Percentiles rank a stretch among this genome's conserved stretches.
Conservation (phyloP, 2,329 filamentous ascomycete genomes). For the Cadophora sp. region DNA sequence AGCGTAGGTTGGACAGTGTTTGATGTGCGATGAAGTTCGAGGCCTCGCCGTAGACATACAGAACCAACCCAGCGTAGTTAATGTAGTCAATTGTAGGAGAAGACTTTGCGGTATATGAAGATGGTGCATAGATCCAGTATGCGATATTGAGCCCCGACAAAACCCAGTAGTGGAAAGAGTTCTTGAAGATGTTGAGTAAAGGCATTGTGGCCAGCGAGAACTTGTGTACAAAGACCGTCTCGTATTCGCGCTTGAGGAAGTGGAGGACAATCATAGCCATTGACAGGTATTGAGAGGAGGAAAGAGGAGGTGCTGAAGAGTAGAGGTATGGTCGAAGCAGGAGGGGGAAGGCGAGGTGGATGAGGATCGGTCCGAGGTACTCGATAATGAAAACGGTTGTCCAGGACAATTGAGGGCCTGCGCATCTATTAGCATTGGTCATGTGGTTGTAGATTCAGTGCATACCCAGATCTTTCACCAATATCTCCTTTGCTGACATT, state of each 20-base stretch:
- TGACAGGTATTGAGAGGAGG: slow-evolving; percentile 73
- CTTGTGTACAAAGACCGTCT: slow-evolving; percentile 93
- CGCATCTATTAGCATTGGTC: slow-evolving; percentile 34
- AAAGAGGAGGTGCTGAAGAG: slow-evolving; percentile 59
- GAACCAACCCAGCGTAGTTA: slow-evolving; percentile 70
- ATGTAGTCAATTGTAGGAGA: slow-evolving; percentile 50
- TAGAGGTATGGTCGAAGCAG: slow-evolving; percentile 77
- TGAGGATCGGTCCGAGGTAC: slow-evolving; percentile 88
- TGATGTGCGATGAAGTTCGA: slow-evolving; percentile 82
- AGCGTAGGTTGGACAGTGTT: slow-evolving; percentile 78
- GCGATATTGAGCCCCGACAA: slow-evolving; percentile 82
- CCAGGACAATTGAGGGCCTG: slow-evolving; percentile 91
- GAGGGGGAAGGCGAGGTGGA: slow-evolving; percentile 78
- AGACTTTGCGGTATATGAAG: slow-evolving; percentile 65
- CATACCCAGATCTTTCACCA: slow-evolving; percentile 93
- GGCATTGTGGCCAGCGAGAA: slow-evolving; percentile 98
- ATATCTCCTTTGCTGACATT: slow-evolving; percentile 62
- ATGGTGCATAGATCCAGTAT: slow-evolving; percentile 83
- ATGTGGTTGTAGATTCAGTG: not conserved
- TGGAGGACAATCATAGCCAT: slow-evolving; percentile 79
- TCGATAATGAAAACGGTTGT: slow-evolving; percentile 94
- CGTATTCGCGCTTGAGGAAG: slow-evolving; percentile 93
- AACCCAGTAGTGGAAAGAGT: slow-evolving; percentile 93
- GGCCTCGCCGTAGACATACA: slow-evolving; percentile 81
- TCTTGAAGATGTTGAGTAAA: slow-evolving; percentile 87